Evolutionary conservation across 345 rosid genomes (phyloP).

Genomic region (Eucalyptus sp.): DNA sequence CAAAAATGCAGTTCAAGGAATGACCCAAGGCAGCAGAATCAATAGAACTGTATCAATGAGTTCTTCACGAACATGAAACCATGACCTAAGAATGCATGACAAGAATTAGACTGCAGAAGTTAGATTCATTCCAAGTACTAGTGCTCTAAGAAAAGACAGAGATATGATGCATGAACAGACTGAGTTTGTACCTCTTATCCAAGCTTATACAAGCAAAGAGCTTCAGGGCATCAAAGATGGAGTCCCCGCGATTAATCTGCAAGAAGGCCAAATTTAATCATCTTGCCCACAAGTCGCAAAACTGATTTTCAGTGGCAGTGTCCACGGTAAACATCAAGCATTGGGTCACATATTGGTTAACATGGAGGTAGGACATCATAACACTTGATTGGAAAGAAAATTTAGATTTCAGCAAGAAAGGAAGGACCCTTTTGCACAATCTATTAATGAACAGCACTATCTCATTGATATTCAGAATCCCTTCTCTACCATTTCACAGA

Average conservation of each 20-base stretch:
- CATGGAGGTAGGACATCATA: conserved; percentile 38
- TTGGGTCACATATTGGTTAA: conserved; percentile 28
- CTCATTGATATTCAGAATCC: conserved; percentile 40
- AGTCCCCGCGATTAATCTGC: neutral
- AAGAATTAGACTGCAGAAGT: neutral
- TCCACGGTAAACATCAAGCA: conserved; percentile 15
- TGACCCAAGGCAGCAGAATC: neutral
- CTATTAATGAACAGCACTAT: conserved; percentile 61
- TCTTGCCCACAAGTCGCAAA: conserved; percentile 24
- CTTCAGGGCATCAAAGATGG: neutral
- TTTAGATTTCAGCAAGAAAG: conserved; percentile 23
- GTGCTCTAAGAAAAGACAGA: neutral
- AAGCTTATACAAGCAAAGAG: neutral
- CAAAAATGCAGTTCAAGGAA: neutral
- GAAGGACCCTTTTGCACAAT: conserved; percentile 34
- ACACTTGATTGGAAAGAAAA: conserved; percentile 41
- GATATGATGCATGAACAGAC: neutral
- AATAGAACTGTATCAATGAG: neutral
- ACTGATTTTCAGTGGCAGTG: conserved; percentile 10
- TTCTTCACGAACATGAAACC: neutral
- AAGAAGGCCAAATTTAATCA: conserved; percentile 32
- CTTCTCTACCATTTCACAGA: conserved; percentile 39
- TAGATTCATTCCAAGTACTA: neutral
- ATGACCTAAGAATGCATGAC: neutral
- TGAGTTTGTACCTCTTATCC: neutral